These are phyloP conservation scores for Peronospora belbahrii DNA, from an alignment of 352 stramenopile species.

Conservation along the genomic window DNA sequence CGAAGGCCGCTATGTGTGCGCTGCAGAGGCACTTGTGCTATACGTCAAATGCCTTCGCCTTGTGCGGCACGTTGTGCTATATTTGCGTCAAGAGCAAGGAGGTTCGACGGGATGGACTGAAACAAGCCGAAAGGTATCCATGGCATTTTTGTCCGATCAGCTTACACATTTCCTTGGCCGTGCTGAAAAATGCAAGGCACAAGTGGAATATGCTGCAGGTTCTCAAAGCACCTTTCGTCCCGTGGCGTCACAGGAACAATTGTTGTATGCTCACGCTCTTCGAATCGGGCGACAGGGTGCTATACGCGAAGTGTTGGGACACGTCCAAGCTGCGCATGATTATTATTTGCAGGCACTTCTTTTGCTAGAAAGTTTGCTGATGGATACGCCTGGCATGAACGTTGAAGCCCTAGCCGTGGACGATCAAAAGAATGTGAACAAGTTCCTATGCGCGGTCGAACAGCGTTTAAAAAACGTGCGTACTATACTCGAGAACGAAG, in stretches of 20 bases:
- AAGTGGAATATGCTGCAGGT: slow-evolving; percentile 28
- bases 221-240: slow-evolving; percentile 1
- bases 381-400: slow-evolving; percentile 26
- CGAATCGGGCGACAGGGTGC: slow-evolving; percentile 53
- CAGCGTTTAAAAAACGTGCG: slow-evolving; percentile 48
- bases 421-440: slow-evolving; percentile 47
- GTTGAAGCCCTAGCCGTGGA: slow-evolving; percentile 24
- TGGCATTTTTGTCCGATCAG: slow-evolving; percentile 53
- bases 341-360: slow-evolving; percentile 55
- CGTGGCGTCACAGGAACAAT: slow-evolving; percentile 45
- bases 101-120: slow-evolving; percentile 36
- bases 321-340: slow-evolving; percentile 44
- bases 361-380: slow-evolving; percentile 51
- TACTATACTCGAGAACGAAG: slow-evolving; percentile 17
- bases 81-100: slow-evolving; percentile 66
- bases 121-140: slow-evolving; percentile 48
- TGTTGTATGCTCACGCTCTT: slow-evolving; percentile 58
- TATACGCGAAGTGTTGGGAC: slow-evolving; percentile 63
- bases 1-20: slow-evolving; percentile 51
- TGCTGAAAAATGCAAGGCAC: slow-evolving; percentile 57
- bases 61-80: slow-evolving; percentile 50
- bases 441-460: slow-evolving; percentile 42
- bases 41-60: slow-evolving; percentile 68
- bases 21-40: slow-evolving; percentile 48
- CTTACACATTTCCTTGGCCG: slow-evolving; percentile 51